Evolutionary conservation across 1,284 basidiomycete species (phyloP), one percentile per base, ranked within the genome.

Genomic region (Sutorius eximius): DNA sequence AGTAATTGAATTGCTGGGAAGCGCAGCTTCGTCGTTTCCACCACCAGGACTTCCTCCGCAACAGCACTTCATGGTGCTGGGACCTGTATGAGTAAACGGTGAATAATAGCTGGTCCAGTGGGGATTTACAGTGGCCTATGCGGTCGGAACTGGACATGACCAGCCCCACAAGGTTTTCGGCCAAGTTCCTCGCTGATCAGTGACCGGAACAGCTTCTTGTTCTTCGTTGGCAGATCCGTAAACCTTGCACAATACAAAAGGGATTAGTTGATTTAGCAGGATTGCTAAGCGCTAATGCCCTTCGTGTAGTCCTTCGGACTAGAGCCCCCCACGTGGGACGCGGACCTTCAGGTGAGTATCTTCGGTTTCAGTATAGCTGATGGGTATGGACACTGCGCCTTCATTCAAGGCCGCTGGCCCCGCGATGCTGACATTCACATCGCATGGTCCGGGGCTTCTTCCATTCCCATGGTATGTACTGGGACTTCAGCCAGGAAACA

Each of bases 401-500:
- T 44, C 27, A 22, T 45, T 41, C 49, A 47, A 45, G 58, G 42
- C 43, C 40, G 24, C 65, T 68, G 68, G 63, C 52, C 59, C 53
- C 48, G 59, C 29, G 56, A 67, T 65, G 61, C 40, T 57, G 34
- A 57, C 68, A 69, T 30, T 57, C 52, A 56, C 71, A 50, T 59
- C 48, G 56, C 66, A 74, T 75, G 73, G 71, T 71, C 73, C 61
- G 65, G 66, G 68, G 65, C 71, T 63, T 74, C 73, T 76, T 76
- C 72, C 74, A 76, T 74, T 74, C 73, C 72, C 73, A 74, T 74
- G 73, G 73, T 73, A 74, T 76, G 73, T 73, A 74, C 74, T 71
- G 58, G 62, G 59, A 58, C 58, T 52, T 61, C 44, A 55, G 60
- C 70, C 61, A 65, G 60, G 60, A 61, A 65, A 67, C 50, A 62